Conservation (phyloP, 169 alveolate genomes). For the Plasmodium vivax region DNA sequence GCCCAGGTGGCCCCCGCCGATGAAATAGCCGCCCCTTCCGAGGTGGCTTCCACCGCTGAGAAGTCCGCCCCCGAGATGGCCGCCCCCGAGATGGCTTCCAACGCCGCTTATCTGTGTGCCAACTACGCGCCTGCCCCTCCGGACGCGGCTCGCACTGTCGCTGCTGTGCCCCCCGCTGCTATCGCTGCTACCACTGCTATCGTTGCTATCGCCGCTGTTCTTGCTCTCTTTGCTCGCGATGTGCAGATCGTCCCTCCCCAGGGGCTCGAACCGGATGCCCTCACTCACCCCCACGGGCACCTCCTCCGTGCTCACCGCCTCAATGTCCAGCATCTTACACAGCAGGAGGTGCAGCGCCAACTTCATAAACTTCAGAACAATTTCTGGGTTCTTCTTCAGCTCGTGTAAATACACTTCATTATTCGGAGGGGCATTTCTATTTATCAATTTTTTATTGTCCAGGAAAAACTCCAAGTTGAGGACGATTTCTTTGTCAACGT, state of each 20-base stretch:
- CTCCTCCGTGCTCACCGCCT: neutral
- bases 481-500: conserved; percentile 51
- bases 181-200: neutral
- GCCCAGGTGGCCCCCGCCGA: neutral
- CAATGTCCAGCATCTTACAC: conserved; percentile 12
- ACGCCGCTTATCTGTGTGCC: neutral
- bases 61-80: too few relatives aligned
- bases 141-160: neutral
- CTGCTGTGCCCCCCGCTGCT: neutral
- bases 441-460: conserved; percentile 51
- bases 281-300: neutral
- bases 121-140: neutral
- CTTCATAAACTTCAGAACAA: conserved; percentile 73
- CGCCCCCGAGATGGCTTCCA: neutral
- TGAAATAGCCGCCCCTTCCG: neutral
- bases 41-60: neutral
- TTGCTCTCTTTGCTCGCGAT: neutral
- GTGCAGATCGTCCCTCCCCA: neutral
- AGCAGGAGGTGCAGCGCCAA: conserved; percentile 35
- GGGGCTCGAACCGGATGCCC: neutral
- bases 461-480: conserved; percentile 55
- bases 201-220: neutral
- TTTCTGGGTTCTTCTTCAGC: conserved; percentile 46
- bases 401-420: conserved; percentile 57
- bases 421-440: conserved; percentile 58